A percentile compares a stretch with the other conserved stretches of the same genome.
These are phyloP conservation scores for Pichia norvegensis DNA, from an alignment of 1,139 yeast genomes.

Conservation along the genomic window DNA sequence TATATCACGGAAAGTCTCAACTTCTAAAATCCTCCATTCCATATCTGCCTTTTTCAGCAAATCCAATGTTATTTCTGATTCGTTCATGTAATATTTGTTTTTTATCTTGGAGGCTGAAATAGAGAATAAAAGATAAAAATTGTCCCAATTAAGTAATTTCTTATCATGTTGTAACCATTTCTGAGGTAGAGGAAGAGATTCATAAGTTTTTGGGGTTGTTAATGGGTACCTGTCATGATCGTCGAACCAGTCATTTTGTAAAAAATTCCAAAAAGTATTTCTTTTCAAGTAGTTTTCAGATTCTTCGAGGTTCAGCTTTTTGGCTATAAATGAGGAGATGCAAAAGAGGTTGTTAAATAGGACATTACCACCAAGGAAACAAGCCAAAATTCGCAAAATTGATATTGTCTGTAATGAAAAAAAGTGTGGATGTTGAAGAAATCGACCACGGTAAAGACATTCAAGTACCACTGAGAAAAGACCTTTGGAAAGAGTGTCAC, in stretches of 20 bases:
- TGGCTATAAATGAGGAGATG: conserved; percentile 27
- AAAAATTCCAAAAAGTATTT: conserved; percentile 30
- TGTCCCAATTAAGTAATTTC: conserved; percentile 18
- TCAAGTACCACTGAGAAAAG: conserved; percentile 30
- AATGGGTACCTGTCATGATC: conserved; percentile 25
- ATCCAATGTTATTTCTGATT: conserved; percentile 16
- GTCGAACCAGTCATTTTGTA: conserved; percentile 32
- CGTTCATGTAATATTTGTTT: conserved; percentile 20
- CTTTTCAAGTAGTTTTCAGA: conserved; percentile 12
- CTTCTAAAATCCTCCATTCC: conserved; percentile 20
- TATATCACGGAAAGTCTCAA: conserved; percentile 16
- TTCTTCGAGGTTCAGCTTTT: conserved; percentile 26
- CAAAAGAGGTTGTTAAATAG: conserved; percentile 27
- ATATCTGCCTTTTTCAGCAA: conserved; percentile 21
- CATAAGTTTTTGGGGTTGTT: conserved; percentile 14
- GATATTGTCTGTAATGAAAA: conserved; percentile 28
- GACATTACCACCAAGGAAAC: conserved; percentile 30
- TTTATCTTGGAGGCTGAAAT: conserved; percentile 19
- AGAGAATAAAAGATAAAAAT: conserved; percentile 17
- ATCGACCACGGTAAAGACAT: conserved; percentile 31
- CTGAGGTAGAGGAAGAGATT: conserved; percentile 25
- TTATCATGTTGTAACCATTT: conserved; percentile 14
- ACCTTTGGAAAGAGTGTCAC: conserved; percentile 27
- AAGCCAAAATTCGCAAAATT: conserved; percentile 28
- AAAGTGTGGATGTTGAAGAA: conserved; percentile 28